phyloP scores from a whole-genome alignment of 1,284 basidiomycete genomes.

The Heterobasidion parviporum region DNA sequence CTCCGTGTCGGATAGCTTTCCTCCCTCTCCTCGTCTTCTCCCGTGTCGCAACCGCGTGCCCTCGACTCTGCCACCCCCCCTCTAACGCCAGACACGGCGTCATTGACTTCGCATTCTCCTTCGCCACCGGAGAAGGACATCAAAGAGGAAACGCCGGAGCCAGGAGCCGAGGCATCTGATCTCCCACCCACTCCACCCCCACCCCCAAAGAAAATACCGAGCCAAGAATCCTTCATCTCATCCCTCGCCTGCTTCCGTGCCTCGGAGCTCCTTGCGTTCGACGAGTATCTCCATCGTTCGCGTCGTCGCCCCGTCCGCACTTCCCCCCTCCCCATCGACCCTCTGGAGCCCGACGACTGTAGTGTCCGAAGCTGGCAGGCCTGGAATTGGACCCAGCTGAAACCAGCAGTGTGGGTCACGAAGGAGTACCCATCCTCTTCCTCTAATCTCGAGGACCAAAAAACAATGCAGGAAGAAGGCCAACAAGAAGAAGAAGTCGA shows the following conservation, averaged over 20 bases:
- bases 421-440: conserved; percentile 1
- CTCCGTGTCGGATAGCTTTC: background rate
- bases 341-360: conserved; percentile 3
- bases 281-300: conserved; percentile 16
- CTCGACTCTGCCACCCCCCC: conserved; percentile 18
- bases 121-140: background rate
- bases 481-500: background rate
- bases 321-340: conserved; percentile 7
- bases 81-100: conserved; percentile 29
- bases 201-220: background rate
- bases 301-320: conserved; percentile 13
- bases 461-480: background rate
- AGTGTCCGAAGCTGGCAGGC: conserved; percentile 12
- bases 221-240: conserved; percentile 3
- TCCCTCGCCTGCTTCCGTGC: conserved; percentile 7
- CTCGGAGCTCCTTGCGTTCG: conserved; percentile 13
- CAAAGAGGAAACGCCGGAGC: conserved; percentile 6
- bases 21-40: background rate
- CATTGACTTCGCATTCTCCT: conserved; percentile 4
- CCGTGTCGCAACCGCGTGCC: conserved; percentile 2
- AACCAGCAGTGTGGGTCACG: conserved; percentile 14
- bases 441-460: background rate
- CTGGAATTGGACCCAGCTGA: conserved; percentile 17
- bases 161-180: background rate
- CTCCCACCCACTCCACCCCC: background rate